phyloP scores from a whole-genome alignment of 2,329 filamentous ascomycete genomes.

The Periconia macrospinosa region DNA sequence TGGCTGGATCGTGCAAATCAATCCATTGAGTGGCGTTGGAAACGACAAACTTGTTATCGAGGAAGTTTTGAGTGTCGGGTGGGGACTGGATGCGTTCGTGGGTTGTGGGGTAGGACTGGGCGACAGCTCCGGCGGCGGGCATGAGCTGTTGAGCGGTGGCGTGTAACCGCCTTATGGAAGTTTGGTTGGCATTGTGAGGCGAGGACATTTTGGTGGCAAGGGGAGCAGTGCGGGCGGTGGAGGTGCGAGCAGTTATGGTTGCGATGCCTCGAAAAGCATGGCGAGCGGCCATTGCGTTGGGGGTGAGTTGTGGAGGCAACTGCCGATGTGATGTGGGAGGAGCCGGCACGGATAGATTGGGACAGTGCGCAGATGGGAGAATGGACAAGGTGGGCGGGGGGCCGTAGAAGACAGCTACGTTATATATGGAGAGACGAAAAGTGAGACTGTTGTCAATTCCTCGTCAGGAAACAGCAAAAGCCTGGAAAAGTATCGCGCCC shows the following conservation, averaged over 20 bases:
- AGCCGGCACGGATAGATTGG: neutral
- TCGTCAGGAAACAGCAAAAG: no score
- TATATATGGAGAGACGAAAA: neutral
- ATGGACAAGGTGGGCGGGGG: neutral
- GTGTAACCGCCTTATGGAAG: conserved; percentile 54
- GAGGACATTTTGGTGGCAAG: conserved; percentile 45
- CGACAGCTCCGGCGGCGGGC: conserved; percentile 53
- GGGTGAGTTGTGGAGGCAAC: conserved; percentile 11
- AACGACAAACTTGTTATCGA: conserved; percentile 76
- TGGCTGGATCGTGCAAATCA: conserved; percentile 79
- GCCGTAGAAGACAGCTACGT: neutral
- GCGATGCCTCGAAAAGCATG: conserved; percentile 48
- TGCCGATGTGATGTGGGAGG: conserved; percentile 10
- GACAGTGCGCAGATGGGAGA: neutral
- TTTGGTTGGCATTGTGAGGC: conserved; percentile 39
- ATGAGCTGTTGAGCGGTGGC: conserved; percentile 57
- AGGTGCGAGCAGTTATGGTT: conserved; percentile 43
- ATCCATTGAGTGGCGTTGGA: conserved; percentile 74
- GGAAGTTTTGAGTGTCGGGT: conserved; percentile 75
- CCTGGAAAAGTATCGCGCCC: neutral
- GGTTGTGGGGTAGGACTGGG: conserved; percentile 66
- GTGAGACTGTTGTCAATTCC: neutral
- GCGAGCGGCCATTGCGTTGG: conserved; percentile 47
- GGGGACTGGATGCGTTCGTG: conserved; percentile 72
- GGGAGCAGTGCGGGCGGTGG: conserved; percentile 39